Evolutionary conservation across 192 early-diverging fungal genomes (phyloP), one percentile per base, ranked within the genome.

Genomic region (Backusella tarrabulga): DNA sequence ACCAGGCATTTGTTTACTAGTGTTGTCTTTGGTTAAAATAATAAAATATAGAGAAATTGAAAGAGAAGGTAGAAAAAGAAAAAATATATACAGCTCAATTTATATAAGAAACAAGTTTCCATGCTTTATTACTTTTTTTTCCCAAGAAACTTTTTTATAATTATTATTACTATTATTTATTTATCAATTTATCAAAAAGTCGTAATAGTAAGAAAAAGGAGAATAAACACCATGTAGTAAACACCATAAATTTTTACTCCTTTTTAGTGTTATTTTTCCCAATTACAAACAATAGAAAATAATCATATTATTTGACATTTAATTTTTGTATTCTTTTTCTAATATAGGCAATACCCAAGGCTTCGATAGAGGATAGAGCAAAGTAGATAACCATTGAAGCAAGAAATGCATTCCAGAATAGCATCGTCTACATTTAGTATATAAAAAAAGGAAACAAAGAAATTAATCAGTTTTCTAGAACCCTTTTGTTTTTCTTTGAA

Each of bases 311-410:
- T 23, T 41, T 70, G 34, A 72, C 79, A 32, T 69, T 79, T 52
- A 73, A 83, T 79, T 68, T 87, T 79, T 67, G 83, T 75, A 4
- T 87, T 81, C 81, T 72, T 68, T 89, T 83, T 67, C 85, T 87
- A 34, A 96, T 80, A 76, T 94, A 90, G 40, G 93, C 85, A 68
- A 94, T 82, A 2, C 96, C 96, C 76, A 96, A 86, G 0, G 95
- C 84, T 81, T 97, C 95, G 17, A 97, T 86, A 34, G 94, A 92
- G 70, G 92, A 94, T 11, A 95, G 73, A 4, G 89, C 82, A 89
- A 97, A 98, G 84, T 96, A 97, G 0, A 87, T 83, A 36, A 97
- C 88, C 95, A 95, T 98, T 17, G 89, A 76, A 14, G 87, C 84
- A 15, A 97, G 84, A 44, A 97, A 78, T 2, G 85, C 83, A 79